Evolutionary conservation across 1,284 basidiomycete genomes (phyloP), one percentile per base, ranked within the genome.

Genomic region (Trichosporon asahii): DNA sequence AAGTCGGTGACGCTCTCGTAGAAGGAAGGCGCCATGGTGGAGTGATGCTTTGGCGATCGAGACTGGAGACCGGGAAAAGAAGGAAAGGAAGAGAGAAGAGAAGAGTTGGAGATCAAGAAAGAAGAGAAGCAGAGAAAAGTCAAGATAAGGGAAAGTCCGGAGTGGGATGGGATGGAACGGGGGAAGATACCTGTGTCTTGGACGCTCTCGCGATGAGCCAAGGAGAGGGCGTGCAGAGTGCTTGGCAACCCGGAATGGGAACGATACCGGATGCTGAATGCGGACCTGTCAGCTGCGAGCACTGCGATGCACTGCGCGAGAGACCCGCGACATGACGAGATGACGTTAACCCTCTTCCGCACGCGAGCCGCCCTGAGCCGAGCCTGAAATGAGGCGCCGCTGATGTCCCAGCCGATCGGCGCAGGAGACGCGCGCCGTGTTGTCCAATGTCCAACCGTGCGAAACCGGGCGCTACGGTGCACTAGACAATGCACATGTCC

Each of bases 11-110:
- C 61, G 44, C 61, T 64, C 40, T 53, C 46, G 46, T 64, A 55
- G 61, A 68, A 64, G 15, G 55, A 27, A 44, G 67, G 67, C 61
- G 67, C 61, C 67, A 68, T 68, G 44, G 21, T 67, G 61, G n/a
- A 18, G 8, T 2, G 35, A 12, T 35, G 31, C 37, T 53, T 53
- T 23, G 6, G n/a, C 21, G 15, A 21, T 33, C 31, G 31, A 9
- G 31, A 33, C 7, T 6, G 6, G 31, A 33, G 31, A 33, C 31
- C 31, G 31, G 31, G 31, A 9, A 33, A 33, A 33, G 31, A 33
- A 8, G 12, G 25, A 21, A 27, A 60, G 55, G 29, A 33, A n/a
- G 31, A 8, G 31, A 33, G 31, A n/a, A 18, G 25, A 33, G 18
- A 15, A 12, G 3, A 27, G 29, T 18, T 18, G 55, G 25, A 7